Evolutionary conservation across 1,284 basidiomycete genomes (phyloP).

Genomic region (Chiua sp.): DNA sequence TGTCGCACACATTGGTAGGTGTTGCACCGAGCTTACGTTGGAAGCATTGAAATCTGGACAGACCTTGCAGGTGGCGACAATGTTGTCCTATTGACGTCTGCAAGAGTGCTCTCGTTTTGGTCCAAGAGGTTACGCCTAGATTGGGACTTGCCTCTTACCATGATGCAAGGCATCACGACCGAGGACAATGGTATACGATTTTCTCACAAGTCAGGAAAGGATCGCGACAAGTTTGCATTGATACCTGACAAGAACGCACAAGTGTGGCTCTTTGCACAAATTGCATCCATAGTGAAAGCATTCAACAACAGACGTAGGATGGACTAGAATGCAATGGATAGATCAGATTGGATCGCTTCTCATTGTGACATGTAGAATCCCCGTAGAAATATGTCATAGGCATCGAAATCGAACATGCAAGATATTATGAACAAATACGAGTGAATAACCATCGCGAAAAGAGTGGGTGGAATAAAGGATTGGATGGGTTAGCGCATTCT

Average conservation of each 20-base stretch:
- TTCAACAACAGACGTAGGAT: conserved; percentile 76
- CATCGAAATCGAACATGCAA: conserved; percentile 29
- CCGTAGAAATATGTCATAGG: conserved; percentile 31
- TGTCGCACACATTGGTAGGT: conserved; percentile 88
- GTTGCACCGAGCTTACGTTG: background rate
- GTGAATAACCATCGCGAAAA: conserved; percentile 19
- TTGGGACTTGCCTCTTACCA: conserved; percentile 92
- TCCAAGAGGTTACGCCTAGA: conserved; percentile 85
- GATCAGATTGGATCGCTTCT: conserved; percentile 17
- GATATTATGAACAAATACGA: conserved; percentile 34
- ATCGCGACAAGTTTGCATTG: conserved; percentile 76
- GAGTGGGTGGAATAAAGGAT: conserved; percentile 26
- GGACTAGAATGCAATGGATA: conserved; percentile 47
- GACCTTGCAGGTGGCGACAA: conserved; percentile 85
- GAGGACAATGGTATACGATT: conserved; percentile 92
- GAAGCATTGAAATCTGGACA: conserved; percentile 37
- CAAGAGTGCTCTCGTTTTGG: conserved; percentile 84
- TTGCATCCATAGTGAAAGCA: conserved; percentile 73
- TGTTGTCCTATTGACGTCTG: conserved; percentile 83
- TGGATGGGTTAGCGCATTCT: conserved; percentile 21
- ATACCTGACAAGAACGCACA: conserved; percentile 77
- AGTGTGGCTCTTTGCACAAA: conserved; percentile 79
- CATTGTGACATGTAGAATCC: conserved; percentile 25
- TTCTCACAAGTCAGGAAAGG: conserved; percentile 74
- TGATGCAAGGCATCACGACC: conserved; percentile 87